Conservation (phyloP, 176 grass and related monocot genomes). For the Eragrostis nindensis region DNA sequence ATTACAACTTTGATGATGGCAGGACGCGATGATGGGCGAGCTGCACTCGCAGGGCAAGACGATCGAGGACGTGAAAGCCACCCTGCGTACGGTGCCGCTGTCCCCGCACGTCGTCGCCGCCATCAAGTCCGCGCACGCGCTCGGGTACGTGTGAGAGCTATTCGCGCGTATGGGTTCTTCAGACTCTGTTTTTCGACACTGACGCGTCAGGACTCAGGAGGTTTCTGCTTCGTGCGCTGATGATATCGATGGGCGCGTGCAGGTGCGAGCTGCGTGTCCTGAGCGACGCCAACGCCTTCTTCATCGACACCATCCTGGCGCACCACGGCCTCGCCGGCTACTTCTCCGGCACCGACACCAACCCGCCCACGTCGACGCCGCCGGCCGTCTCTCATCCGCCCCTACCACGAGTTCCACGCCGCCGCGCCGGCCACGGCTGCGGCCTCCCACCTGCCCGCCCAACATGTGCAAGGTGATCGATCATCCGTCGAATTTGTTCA, state of each 20-base stretch:
- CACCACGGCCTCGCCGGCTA: constrained; percentile 72
- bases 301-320: constrained; percentile 66
- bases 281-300: constrained; percentile 92
- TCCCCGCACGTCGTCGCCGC: constrained; percentile 48
- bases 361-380: constrained; percentile 64
- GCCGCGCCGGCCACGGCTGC: constrained; percentile 56
- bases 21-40: constrained; percentile 83
- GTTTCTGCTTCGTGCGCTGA: too few relatives aligned
- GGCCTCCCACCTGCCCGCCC: constrained; percentile 70
- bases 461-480: constrained; percentile 90
- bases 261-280: constrained; percentile 72
- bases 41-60: constrained; percentile 62
- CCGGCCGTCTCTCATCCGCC: constrained; percentile 64
- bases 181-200: too few relatives aligned
- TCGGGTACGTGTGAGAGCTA: constrained; percentile 44
- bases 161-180: too few relatives aligned
- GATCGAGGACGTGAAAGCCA: constrained; percentile 49
- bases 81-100: constrained; percentile 58
- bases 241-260: too few relatives aligned
- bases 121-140: constrained; percentile 55
- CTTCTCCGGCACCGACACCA: constrained; percentile 77
- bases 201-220: too few relatives aligned
- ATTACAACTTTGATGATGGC: too few relatives aligned
- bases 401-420: constrained; percentile 58
- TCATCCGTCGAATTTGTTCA: neutral